Base-by-base conservation (phyloP, 805 yeast species). In the Groenewaldozyma tartarivorans region DNA sequence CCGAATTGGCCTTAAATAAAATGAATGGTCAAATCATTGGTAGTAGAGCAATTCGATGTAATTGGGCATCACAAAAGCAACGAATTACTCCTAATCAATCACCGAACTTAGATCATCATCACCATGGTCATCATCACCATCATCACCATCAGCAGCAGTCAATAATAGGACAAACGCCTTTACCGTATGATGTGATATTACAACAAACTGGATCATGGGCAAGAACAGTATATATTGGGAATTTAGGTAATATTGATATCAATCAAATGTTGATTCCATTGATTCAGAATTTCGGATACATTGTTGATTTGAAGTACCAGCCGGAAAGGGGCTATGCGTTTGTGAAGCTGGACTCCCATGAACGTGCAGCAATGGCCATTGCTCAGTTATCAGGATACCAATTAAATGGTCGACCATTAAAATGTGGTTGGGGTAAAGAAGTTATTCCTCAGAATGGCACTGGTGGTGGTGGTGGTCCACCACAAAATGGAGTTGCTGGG, bases 321-420 rank as follows among this genome's bases (percentile, higher is more conserved):
- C 81, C 86, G 5, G 94, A 85, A 42, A 74, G 74, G 48, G 92
- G 90, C 4, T 86, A 90, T 64, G 94, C 95, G 7, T 87, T 86
- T 66, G 90, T 83, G 47, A 81, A 80, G 60, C 85, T 78, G 56
- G 94, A 82, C 54, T 71, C 84, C 33, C 95, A 86, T 60, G 94
- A 86, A 53, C 69, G 85, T 45, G 95, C 95, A 4, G 94, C 95
- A 2, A 66, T 83, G 54, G 94, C 94, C 36, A 85, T 86, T 54
- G 81, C 80, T 24, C 90, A 82, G 54, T 66, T 87, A 48, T 66
- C 72, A 16, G 92, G 94, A 1, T 48, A 44, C 35, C 60, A 61
- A 47, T 62, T 85, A 50, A 79, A 81, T 55, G 94, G 94, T 18
- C 71, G 94, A 56, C 79, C 81, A 18, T 62, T 85, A 56, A 80